These are phyloP conservation scores for Dioscorea alata DNA, from an alignment of 106 monocot genomes.

Conservation along the genomic window DNA sequence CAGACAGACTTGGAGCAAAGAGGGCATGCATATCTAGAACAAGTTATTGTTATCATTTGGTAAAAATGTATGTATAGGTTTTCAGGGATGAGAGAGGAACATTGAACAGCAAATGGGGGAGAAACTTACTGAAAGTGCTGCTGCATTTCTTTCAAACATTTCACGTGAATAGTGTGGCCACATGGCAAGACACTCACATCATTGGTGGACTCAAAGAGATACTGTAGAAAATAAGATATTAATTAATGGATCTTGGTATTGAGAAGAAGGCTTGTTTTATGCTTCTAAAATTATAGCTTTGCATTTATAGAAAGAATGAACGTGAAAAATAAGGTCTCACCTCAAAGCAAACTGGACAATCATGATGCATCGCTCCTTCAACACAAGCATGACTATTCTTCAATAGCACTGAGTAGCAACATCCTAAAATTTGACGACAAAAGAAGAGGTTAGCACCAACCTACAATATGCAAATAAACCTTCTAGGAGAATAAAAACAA, in stretches of 20 bases:
- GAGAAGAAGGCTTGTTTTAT: too few species aligned
- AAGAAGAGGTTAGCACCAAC: too few species aligned
- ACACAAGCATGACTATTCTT: constrained; percentile 65
- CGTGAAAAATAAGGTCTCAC: constrained; percentile 14
- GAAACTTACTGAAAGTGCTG: constrained; percentile 45
- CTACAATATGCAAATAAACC: too few species aligned
- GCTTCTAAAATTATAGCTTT: neutral
- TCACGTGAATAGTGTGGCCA: constrained; percentile 58
- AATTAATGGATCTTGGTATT: too few species aligned
- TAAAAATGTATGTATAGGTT: neutral
- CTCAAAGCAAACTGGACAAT: constrained; percentile 74
- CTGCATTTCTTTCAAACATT: constrained; percentile 63
- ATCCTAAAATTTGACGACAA: constrained; percentile 26
- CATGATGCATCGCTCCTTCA: constrained; percentile 70
- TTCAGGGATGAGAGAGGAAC: neutral
- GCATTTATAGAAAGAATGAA: neutral
- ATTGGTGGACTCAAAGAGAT: constrained; percentile 61
- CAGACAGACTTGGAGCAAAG: constrained; percentile 69
- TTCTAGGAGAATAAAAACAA: too few species aligned
- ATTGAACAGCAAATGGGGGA: neutral
- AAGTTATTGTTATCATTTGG: neutral
- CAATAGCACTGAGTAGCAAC: constrained; percentile 51
- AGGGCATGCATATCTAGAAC: constrained; percentile 52
- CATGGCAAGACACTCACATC: constrained; percentile 56
- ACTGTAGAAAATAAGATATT: constrained; percentile 19